Percentiles rank a stretch among this genome's conserved stretches.
Evolutionary conservation across 2,329 filamentous ascomycete species (phyloP).

Genomic region (Aaosphaeria pasadenensis): DNA sequence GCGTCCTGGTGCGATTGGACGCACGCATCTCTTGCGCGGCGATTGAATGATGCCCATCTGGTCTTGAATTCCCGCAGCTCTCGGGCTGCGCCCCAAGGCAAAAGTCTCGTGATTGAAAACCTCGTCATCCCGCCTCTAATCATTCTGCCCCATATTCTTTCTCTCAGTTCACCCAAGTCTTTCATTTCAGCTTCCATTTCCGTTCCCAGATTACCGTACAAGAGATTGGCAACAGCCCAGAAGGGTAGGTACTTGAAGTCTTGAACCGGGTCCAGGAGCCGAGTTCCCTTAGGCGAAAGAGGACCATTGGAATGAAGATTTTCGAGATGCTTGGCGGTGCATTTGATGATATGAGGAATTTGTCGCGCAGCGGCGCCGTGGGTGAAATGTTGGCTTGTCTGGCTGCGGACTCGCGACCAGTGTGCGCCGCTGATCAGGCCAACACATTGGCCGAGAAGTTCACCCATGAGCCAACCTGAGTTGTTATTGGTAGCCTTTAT

Average conservation of each 20-base stretch:
- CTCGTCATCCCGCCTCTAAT: slow-evolving; percentile 38
- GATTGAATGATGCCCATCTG: slow-evolving; percentile 31
- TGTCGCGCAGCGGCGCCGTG: slow-evolving; percentile 2
- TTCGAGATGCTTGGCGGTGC: slow-evolving; percentile 3
- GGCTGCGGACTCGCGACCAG: slow-evolving; percentile 24
- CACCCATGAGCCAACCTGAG: slow-evolving; percentile 38
- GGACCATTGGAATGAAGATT: neutral
- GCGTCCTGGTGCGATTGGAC: slow-evolving; percentile 1
- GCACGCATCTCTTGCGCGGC: slow-evolving; percentile 2
- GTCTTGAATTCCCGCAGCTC: slow-evolving; percentile 12
- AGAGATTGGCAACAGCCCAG: slow-evolving; percentile 35
- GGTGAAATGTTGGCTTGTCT: slow-evolving; percentile 18
- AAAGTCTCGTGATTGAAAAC: slow-evolving; percentile 18
- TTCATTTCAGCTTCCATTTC: slow-evolving; percentile 21
- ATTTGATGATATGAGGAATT: slow-evolving; percentile 1
- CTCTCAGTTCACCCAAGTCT: slow-evolving; percentile 20
- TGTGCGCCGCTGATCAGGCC: slow-evolving; percentile 38
- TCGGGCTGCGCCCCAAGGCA: slow-evolving; percentile 24
- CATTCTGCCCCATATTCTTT: slow-evolving; percentile 32
- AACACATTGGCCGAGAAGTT: slow-evolving; percentile 44
- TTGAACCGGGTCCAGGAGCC: slow-evolving; percentile 18
- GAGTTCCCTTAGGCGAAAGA: too few species aligned
- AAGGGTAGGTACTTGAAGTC: slow-evolving; percentile 39
- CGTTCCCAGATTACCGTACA: slow-evolving; percentile 35
- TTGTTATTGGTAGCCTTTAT: slow-evolving; percentile 43